Percentiles rank a stretch among this genome's conserved stretches.
Evolutionary conservation across 441 rosid species (phyloP).

Genomic region (Adansonia rubrostipa): DNA sequence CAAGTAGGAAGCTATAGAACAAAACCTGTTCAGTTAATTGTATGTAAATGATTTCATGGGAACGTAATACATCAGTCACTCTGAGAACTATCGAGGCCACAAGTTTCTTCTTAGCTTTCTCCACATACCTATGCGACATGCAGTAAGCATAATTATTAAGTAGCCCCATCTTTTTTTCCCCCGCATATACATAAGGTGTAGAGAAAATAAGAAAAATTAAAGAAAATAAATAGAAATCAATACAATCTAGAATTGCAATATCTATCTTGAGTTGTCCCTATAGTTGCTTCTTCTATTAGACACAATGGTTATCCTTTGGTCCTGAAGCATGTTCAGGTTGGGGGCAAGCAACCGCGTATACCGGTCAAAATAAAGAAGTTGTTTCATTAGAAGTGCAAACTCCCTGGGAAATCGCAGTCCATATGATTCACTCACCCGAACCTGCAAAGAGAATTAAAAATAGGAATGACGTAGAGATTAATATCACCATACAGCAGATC

Average conservation of each 20-base stretch:
- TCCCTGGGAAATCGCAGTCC: slow-evolving; percentile 93
- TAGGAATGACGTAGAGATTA: not conserved
- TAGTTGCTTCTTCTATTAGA: slow-evolving; percentile 66
- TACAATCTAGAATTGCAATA: not conserved
- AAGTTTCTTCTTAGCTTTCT: not conserved
- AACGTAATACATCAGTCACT: not conserved
- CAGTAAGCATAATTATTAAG: not conserved
- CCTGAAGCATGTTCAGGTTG: slow-evolving; percentile 93
- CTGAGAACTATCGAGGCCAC: not conserved
- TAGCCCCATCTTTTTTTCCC: not conserved
- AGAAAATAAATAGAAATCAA: not conserved
- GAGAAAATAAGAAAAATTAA: not conserved
- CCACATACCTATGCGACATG: not conserved
- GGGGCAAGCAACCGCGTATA: slow-evolving; percentile 95
- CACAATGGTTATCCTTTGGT: slow-evolving; percentile 82
- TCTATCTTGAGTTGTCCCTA: slow-evolving; percentile 47
- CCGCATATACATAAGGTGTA: not conserved
- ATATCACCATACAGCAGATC: not conserved
- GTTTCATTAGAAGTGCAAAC: slow-evolving; percentile 95
- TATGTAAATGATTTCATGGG: not conserved
- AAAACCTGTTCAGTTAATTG: not conserved
- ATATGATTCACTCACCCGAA: slow-evolving; percentile 86
- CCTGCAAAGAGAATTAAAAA: slow-evolving; percentile 43
- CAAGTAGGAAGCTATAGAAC: not conserved
- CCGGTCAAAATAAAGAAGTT: slow-evolving; percentile 92